phyloP scores from a whole-genome alignment of 2,329 filamentous ascomycete species.

The Aspergillus alliaceus region DNA sequence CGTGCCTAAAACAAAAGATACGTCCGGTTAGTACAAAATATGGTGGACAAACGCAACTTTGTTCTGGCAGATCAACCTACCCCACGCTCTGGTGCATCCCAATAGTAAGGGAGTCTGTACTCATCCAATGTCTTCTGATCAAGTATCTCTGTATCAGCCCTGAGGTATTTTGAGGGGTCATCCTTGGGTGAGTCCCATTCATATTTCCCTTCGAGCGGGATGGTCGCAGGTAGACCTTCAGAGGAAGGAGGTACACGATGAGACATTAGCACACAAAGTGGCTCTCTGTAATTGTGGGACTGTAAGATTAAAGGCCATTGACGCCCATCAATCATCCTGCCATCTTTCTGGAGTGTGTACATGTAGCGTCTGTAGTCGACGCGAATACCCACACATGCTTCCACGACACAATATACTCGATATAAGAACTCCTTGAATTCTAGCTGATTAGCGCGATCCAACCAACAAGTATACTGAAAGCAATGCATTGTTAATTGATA shows the following conservation, averaged over 20 bases:
- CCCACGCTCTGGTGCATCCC: neutral
- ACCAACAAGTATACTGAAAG: neutral
- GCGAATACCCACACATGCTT: neutral
- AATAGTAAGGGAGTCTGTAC: conserved; percentile 4
- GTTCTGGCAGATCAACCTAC: neutral
- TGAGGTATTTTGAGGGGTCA: neutral
- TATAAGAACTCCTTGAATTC: neutral
- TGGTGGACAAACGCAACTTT: neutral
- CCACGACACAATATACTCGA: neutral
- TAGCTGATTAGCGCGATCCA: neutral
- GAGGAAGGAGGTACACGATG: neutral
- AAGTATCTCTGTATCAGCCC: neutral
- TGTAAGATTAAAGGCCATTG: conserved; percentile 1
- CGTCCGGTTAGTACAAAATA: neutral
- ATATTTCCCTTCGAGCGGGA: neutral
- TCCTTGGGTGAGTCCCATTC: neutral
- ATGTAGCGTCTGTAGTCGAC: neutral
- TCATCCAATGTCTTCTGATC: neutral
- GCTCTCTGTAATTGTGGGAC: neutral
- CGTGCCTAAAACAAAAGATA: neutral
- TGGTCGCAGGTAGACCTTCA: neutral
- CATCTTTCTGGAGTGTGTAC: neutral
- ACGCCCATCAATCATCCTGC: neutral
- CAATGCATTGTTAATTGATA: neutral
- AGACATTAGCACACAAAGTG: neutral